Percentiles rank a stretch among this genome's conserved stretches.
Evolutionary conservation across 225 moss, liverwort and hornwort species (phyloP).

Genomic region (Neckera pumila): DNA sequence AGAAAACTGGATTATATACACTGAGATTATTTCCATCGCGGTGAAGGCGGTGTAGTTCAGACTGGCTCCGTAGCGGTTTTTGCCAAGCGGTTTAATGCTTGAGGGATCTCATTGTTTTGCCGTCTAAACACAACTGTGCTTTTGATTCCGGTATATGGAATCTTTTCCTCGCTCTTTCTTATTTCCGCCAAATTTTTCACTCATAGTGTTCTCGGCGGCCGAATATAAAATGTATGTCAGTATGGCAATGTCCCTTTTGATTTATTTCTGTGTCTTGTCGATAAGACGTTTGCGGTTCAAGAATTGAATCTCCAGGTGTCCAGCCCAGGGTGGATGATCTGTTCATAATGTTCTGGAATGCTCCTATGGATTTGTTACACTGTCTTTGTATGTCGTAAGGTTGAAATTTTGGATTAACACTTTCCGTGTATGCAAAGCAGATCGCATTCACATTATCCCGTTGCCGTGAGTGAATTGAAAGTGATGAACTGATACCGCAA

Average conservation of each 20-base stretch:
- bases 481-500: slow-evolving; percentile 1
- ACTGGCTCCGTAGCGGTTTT: background rate
- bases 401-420: background rate
- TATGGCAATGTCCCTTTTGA: background rate
- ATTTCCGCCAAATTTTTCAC: background rate
- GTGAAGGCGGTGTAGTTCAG: background rate
- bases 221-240: background rate
- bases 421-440: background rate
- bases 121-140: background rate
- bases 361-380: background rate
- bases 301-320: background rate
- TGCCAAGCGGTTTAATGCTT: background rate
- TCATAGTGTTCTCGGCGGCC: background rate
- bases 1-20: background rate
- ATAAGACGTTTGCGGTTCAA: background rate
- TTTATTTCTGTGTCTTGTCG: background rate
- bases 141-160: background rate
- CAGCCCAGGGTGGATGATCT: background rate
- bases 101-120: background rate
- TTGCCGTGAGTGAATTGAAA: background rate
- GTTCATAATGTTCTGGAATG: background rate
- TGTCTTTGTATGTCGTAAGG: background rate
- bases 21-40: background rate
- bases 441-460: background rate
- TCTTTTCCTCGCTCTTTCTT: background rate